Conservation (phyloP, 768 basidiomycete species). For the Amanita rubescens region DNA sequence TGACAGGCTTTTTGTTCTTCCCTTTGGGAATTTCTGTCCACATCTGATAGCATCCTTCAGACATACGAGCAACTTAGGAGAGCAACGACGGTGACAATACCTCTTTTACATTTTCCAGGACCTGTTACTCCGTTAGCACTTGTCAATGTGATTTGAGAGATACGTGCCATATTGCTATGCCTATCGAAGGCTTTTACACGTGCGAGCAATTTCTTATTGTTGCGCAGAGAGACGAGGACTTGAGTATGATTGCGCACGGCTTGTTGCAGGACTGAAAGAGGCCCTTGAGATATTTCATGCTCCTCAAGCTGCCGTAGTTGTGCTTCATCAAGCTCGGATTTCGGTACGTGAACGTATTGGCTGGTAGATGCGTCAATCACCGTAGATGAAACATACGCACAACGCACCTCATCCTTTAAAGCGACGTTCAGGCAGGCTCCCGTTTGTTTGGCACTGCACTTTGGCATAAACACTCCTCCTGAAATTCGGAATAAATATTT, state of each 20-base stretch:
- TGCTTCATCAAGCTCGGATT: slow-evolving; percentile 95
- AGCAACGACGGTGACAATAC: slow-evolving; percentile 18
- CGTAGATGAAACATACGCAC: neutral
- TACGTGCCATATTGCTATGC: slow-evolving; percentile 93
- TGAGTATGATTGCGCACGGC: slow-evolving; percentile 97
- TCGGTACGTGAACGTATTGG: slow-evolving; percentile 95
- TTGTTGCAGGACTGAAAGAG: slow-evolving; percentile 91
- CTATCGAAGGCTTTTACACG: slow-evolving; percentile 98
- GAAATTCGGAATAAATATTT: too few relatives aligned
- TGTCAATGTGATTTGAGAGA: neutral
- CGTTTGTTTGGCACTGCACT: slow-evolving; percentile 19
- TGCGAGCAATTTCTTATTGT: slow-evolving; percentile 96
- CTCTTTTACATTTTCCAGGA: slow-evolving; percentile 98
- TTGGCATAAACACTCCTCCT: neutral
- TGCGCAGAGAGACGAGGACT: slow-evolving; percentile 92
- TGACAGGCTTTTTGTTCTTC: slow-evolving; percentile 97
- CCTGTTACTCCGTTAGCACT: slow-evolving; percentile 36
- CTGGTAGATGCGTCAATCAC: slow-evolving; percentile 30
- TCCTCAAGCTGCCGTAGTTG: slow-evolving; percentile 95
- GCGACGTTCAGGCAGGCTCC: slow-evolving; percentile 8
- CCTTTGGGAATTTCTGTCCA: slow-evolving; percentile 98
- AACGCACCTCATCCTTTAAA: slow-evolving; percentile 29
- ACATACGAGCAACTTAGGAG: neutral
- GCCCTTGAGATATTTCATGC: slow-evolving; percentile 98
- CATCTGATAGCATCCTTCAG: slow-evolving; percentile 53